Evolutionary conservation across 768 basidiomycete genomes (phyloP), one percentile per base, ranked within the genome.

Genomic region (Leccinum barrowsii): DNA sequence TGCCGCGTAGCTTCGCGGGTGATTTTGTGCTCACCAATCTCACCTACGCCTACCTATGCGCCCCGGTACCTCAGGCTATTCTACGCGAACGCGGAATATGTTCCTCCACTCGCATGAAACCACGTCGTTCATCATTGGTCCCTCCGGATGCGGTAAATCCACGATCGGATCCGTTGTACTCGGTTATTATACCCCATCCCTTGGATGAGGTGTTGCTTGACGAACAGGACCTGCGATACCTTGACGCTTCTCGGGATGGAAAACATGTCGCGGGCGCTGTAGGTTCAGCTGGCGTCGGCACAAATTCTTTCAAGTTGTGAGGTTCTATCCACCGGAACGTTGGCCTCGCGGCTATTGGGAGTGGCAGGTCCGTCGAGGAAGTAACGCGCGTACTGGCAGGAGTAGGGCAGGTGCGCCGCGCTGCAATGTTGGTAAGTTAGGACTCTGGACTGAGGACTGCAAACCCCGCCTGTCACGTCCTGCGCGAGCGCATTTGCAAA

Each of bases 271-370:
- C 86, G 1, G 85, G 86, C 24, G 24, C 24, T 10, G 86, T 99
- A 73, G 85, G 84, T 48, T 85, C 85, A 28, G 85, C 94, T 50
- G 70, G 69, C 4, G 54, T 52, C 1, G 68, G 66, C 2, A 66
- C 67, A 4, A 24, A 24, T 24, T 24, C 24, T 24, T 24, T 24
- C 72, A 66, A 8, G 75, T 97, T 4, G 92, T 93, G 90, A 54
- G 82, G 86, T 66, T 86, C 77, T 12, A 77, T 98, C 1, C 87
- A 89, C 65, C 90, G 95, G 64, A 98, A 98, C 65, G 82, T 97
- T 59, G 89, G 90, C 0, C 81, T 96, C 58, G 92, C 86, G 4
- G 73, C 86, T 5, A 83, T 84, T 7, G 84, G 83, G 6, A 71
- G 70, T 63, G 64, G 69, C 19, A 71, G 79, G 30, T 62, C 68